These are phyloP conservation scores for Cordyceps cateniannulata DNA, from an alignment of 2,329 filamentous ascomycete species.

Conservation along the genomic window DNA sequence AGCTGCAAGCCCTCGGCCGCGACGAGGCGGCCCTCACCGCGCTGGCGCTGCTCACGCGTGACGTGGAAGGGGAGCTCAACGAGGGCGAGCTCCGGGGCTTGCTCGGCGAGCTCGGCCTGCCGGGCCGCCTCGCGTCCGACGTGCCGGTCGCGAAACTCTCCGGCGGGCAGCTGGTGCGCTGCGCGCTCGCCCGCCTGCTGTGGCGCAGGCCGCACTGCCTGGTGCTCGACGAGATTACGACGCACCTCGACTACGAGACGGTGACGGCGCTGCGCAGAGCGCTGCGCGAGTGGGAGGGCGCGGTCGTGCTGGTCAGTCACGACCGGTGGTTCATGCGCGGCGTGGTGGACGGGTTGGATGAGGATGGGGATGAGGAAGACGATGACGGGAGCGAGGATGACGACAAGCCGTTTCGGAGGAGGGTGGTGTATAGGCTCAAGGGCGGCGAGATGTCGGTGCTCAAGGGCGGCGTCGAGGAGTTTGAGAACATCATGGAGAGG, in stretches of 20 bases:
- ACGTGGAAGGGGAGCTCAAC: slow-evolving; percentile 43
- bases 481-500: slow-evolving; percentile 58
- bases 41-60: slow-evolving; percentile 53
- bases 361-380: slow-evolving; percentile 30
- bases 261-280: slow-evolving; percentile 65
- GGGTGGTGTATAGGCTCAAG: slow-evolving; percentile 55
- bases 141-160: slow-evolving; percentile 68
- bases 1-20: slow-evolving; percentile 50
- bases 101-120: slow-evolving; percentile 62
- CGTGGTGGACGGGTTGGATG: slow-evolving; percentile 58
- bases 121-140: slow-evolving; percentile 64
- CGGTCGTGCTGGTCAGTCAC: slow-evolving; percentile 71
- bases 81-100: slow-evolving; percentile 65
- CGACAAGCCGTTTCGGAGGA: slow-evolving; percentile 37
- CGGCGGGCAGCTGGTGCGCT: slow-evolving; percentile 67
- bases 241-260: slow-evolving; percentile 78
- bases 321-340: slow-evolving; percentile 75
- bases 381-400: slow-evolving; percentile 31
- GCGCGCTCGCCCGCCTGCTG: slow-evolving; percentile 61
- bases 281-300: slow-evolving; percentile 63
- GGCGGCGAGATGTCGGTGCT: slow-evolving; percentile 49
- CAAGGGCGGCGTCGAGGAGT: slow-evolving; percentile 56
- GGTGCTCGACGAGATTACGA: slow-evolving; percentile 75
- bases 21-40: slow-evolving; percentile 52
- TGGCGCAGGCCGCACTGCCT: slow-evolving; percentile 65